Base-by-base conservation (phyloP, 805 yeast species). In the Candida yuanshanica region DNA sequence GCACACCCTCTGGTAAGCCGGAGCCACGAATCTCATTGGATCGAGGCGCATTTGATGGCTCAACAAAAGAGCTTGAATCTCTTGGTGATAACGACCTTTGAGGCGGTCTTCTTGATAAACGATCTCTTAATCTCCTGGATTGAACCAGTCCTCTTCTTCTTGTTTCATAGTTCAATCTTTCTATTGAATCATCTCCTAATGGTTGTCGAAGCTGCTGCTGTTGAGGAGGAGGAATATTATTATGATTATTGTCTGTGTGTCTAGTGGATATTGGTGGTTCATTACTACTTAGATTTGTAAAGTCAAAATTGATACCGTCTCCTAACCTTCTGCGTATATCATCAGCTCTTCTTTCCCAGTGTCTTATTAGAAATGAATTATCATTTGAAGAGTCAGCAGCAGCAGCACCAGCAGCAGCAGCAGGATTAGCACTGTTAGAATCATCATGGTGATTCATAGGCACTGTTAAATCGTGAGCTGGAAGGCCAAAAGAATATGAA, bases 291-390 rank as follows among this genome's bases (percentile, higher is more conserved):
- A 27, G 31, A 7, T 27, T 27, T 8, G 31, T 27, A 27, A 27
- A 27, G 10, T 27, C 31, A 27, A 27, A 27, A 27, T 27, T 27
- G 31, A 27, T 27, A 21, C 21, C 18, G 10, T 33, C 36, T 20
- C 36, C 25, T 13, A 33, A 13, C 10, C 36, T 13, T 33, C 36
- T 33, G 7, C 36, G 16, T 33, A 21, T n/a, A 18, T 21, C 36
- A 33, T 33, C 25, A 13, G 36, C 36, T 21, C 36, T 20, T 33
- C 36, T 33, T 20, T 33, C 36, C 36, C 36, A 33, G 20, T 33
- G 21, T 33, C 25, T 20, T 33, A 33, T 33, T 5, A 27, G 31
- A 10, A 27, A 14, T 4, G 31, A 14, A 12, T 27, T 27, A 9
- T 27, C 31, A 27, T 27, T 14, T 6, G 31, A n/a, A n/a, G n/a